Base-by-base conservation (phyloP, 1,284 basidiomycete genomes). In the Trametes sp. region DNA sequence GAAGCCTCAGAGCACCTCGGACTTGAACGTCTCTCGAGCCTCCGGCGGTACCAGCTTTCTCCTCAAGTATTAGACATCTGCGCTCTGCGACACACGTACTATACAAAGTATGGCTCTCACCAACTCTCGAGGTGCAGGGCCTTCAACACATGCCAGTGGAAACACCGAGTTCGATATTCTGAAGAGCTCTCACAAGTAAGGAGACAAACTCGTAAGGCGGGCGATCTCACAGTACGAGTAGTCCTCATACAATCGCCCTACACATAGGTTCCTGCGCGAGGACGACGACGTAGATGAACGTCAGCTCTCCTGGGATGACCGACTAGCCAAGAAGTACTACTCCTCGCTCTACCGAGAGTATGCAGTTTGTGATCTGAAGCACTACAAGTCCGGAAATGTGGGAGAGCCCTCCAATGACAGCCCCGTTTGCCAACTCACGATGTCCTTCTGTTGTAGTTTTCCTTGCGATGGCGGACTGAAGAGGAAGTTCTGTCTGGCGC, bases 391-490 rank as follows among this genome's bases (percentile, higher is more conserved):
- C 0, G 93, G 94, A n/a, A 90, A 91, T 63, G 93, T 94, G 51
- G 54, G 81, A n/a, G n/a, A n/a, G n/a, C n/a, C n/a, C n/a, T n/a
- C n/a, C n/a, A n/a, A n/a, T n/a, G n/a, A n/a, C n/a, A n/a, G n/a
- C n/a, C n/a, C n/a, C n/a, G n/a, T n/a, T n/a, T n/a, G n/a, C n/a
- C n/a, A n/a, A n/a, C n/a, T n/a, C n/a, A n/a, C n/a, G n/a, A n/a
- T n/a, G n/a, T n/a, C n/a, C n/a, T n/a, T n/a, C n/a, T n/a, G n/a
- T n/a, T n/a, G n/a, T n/a, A 95, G 88, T 90, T 98, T 73, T 88
- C 95, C 0, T 80, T 98, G 5, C 88, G 96, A 5, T 98, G 96
- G 95, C 84, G 95, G 35, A 95, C 94, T 0, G 95, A 96, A 71
- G 79, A 83, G 3, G 96, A 98, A 76, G 95, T 98, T 10, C 79